Evolutionary conservation across 2,329 filamentous ascomycete genomes (phyloP), one percentile per base, ranked within the genome.

Genomic region (Parastagonospora nodorum): DNA sequence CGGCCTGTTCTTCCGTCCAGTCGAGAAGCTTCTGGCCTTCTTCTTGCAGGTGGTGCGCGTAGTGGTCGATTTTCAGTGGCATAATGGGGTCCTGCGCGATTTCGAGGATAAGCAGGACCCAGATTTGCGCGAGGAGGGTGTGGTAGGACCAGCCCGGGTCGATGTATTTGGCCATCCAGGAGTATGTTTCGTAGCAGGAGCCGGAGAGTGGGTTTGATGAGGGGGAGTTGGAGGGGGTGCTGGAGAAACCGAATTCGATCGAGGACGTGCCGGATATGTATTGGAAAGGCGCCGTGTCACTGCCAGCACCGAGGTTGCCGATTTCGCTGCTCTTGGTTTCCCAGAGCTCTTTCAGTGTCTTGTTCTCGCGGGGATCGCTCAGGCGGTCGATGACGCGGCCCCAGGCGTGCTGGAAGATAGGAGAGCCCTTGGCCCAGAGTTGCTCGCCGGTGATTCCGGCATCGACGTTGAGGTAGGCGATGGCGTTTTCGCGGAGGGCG

Each of bases 391-490:
- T 78, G 4, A 91, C 85, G 53, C 88, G 87, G 16, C 85, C 77
- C 31, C 97, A 81, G 1, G 90, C 80, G 58, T 85, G 85, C 55
- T 86, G 79, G 69, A 94, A 92, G 29, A 95, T 77, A 0, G 94
- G 94, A 4, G 90, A 94, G 15, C 88, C 94, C 5, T 87, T 80
- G 8, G 90, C 93, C 57, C 83, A 82, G 67, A 99, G 91, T 9
- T 88, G 80, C 45, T 79, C 75, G 5, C 94, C 94, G 2, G 84
- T 83, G 4, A 97, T 87, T 30, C 88, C 93, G 1, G 87, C 84
- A 69, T 93, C 93, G 35, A 99, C 86, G 67, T 99, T 99, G 58
- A 99, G 80, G 67, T 99, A 99, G 8, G 89, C 92, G 57, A 90
- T 85, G 0, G 84, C 93, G 62, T 94, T 83, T 14, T 82, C 78